Conservation (phyloP, 257 asterid genomes). For the Solanum sejunctum region DNA sequence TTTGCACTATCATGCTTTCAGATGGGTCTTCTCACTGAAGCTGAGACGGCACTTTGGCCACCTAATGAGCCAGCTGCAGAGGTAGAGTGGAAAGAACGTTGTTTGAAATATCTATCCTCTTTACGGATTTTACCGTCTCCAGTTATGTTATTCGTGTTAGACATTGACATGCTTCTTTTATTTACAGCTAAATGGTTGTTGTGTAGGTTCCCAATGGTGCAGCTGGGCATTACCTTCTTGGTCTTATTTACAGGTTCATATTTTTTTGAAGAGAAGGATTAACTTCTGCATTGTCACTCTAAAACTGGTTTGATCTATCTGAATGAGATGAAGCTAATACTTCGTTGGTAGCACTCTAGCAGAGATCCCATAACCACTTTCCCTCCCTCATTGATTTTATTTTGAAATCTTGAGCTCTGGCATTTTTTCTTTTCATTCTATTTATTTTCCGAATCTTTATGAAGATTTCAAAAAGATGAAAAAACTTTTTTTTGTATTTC, state of each 20-base stretch:
- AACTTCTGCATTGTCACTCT: not conserved
- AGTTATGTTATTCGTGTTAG: not conserved
- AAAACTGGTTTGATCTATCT: not conserved
- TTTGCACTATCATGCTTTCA: conserved; percentile 91
- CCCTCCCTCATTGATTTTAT: too few relatives aligned
- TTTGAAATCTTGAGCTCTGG: too few relatives aligned
- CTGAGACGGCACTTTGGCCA: conserved; percentile 61
- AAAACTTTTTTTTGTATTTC: not conserved
- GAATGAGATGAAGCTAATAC: not conserved
- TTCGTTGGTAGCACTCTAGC: too few relatives aligned
- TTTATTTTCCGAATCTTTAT: too few relatives aligned
- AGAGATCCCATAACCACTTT: too few relatives aligned
- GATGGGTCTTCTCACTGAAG: conserved; percentile 89
- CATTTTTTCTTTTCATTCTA: too few relatives aligned
- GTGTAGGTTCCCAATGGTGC: conserved; percentile 98
- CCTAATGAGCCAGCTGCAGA: conserved; percentile 63
- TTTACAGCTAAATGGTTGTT: not conserved
- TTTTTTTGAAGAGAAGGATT: not conserved
- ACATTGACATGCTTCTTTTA: not conserved
- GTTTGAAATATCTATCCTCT: not conserved
- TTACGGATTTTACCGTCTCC: not conserved
- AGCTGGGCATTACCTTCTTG: conserved; percentile 94
- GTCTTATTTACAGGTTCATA: conserved; percentile 79
- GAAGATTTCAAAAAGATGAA: not conserved
- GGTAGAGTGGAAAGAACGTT: conserved; percentile 21